A percentile compares a stretch with the other conserved stretches of the same genome.
Evolutionary conservation across 495 filamentous ascomycete species (phyloP).

Genomic region (Gamarada debralockiae): DNA sequence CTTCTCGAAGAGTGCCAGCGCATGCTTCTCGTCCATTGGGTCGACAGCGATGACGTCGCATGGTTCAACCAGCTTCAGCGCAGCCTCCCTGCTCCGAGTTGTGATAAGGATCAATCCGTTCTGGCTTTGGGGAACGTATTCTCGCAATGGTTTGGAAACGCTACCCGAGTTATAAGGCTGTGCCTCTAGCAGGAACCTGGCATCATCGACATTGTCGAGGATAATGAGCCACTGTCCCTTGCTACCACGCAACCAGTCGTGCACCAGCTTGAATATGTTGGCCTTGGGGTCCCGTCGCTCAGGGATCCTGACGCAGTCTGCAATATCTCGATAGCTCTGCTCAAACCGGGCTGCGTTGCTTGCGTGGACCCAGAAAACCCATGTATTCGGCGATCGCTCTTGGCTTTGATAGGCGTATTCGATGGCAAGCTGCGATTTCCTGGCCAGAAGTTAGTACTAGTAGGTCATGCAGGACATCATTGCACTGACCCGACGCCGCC

Average conservation of each 20-base stretch:
- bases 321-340: conserved; percentile 32
- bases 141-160: background rate
- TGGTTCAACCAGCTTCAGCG: conserved; percentile 26
- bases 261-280: conserved; percentile 10
- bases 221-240: conserved; percentile 32
- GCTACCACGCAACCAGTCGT: conserved; percentile 10
- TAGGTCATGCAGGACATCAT: too few species aligned
- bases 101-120: conserved; percentile 37
- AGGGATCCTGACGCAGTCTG: conserved; percentile 28
- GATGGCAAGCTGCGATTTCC: conserved; percentile 14
- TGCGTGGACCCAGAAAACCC: conserved; percentile 39
- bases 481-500: background rate
- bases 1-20: conserved; percentile 33
- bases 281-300: conserved; percentile 29
- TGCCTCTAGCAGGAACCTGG: conserved; percentile 16
- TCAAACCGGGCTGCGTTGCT: conserved; percentile 18
- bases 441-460: conserved; percentile 2
- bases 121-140: conserved; percentile 24
- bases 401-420: conserved; percentile 6
- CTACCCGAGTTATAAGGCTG: background rate
- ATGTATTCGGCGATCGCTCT: conserved; percentile 17
- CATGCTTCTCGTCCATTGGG: conserved; percentile 30
- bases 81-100: conserved; percentile 25
- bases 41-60: conserved; percentile 33
- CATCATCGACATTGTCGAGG: conserved; percentile 36